Evolutionary conservation across 805 yeast genomes (phyloP), one percentile per base, ranked within the genome.

Genomic region (Naumovozyma dairenensis): DNA sequence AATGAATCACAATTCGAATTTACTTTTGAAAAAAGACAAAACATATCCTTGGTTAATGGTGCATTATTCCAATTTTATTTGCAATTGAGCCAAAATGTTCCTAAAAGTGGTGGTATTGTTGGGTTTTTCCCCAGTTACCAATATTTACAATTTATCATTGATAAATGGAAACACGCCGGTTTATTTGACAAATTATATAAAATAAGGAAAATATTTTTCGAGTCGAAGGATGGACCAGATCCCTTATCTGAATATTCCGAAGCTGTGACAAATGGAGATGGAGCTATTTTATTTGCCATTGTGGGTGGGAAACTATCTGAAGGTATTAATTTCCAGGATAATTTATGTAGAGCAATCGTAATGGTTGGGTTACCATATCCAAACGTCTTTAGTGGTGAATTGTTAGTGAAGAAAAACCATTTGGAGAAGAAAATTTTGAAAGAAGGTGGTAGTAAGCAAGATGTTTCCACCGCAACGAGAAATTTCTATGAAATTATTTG

Each of bases 251-350:
- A 67, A 3, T 87, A 80, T 46, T 57, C 76, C 1, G 46, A 56
- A 1, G 49, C 62, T 1, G 65, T 78, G 8, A 10, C 42, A 3
- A 33, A 44, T 2, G 43, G 48, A 2, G 43, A 50, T 4, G 89
- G 92, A 1, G 87, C 93, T 0, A 45, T 81, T 2, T 55, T 87
- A 4, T 62, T 89, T 19, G 76, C 95, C 0, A 94, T 89, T 1
- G 94, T 89, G 12, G 96, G 96, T 2, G 97, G 96, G 0, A 80
- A 80, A 49, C 66, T 87, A 60, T 83, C 94, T 0, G 97, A 87
- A 55, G 97, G 97, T 4, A 89, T 87, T 28, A 87, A 87, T 51
- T 87, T 89, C 53, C 72, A 87, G 8, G 89, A 86, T 49, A 75
- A 79, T 25, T 59, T 89, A n/a, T 95, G 95, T 1, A 65, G 96